Percentiles rank a stretch among this genome's conserved stretches.
These are phyloP conservation scores for Alternaria dauci DNA, from an alignment of 2,329 filamentous ascomycete species.

Conservation along the genomic window DNA sequence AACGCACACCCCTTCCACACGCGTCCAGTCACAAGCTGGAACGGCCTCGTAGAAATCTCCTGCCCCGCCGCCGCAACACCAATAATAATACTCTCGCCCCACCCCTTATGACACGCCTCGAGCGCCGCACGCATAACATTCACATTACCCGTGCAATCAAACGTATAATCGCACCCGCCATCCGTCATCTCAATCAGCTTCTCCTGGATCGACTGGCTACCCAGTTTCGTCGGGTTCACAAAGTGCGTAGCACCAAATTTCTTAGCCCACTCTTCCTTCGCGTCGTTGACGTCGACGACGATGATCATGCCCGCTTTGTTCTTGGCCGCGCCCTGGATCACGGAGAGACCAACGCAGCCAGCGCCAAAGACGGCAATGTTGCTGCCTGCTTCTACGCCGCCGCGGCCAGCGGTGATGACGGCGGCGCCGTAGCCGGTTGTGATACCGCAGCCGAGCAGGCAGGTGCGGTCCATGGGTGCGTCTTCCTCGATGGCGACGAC, in stretches of 20 bases:
- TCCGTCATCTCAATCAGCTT: conserved; percentile 97
- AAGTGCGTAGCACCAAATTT: conserved; percentile 98
- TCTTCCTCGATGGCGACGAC: conserved; percentile 91
- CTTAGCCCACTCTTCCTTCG: conserved; percentile 88
- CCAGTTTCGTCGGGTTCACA: conserved; percentile 80
- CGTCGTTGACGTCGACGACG: conserved; percentile 81
- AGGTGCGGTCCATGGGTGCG: conserved; percentile 94
- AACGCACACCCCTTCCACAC: conserved; percentile 99
- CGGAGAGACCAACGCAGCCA: conserved; percentile 92
- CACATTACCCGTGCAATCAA: conserved; percentile 98
- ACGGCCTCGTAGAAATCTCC: conserved; percentile 93
- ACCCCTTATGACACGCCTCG: conserved; percentile 99
- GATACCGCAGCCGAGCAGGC: conserved; percentile 96
- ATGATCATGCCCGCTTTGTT: conserved; percentile 83
- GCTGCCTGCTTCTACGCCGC: conserved; percentile 80
- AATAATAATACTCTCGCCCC: conserved; percentile 98
- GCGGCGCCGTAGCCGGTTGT: conserved; percentile 98
- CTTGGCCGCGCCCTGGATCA: conserved; percentile 90
- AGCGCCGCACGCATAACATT: conserved; percentile 94
- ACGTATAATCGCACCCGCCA: conserved; percentile 97
- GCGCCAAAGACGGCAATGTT: conserved; percentile 94
- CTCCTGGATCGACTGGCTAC: conserved; percentile 81
- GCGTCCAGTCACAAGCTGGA: conserved; percentile 97
- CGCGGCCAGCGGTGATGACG: conserved; percentile 80
- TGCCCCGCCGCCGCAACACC: conserved; percentile 96